phyloP scores from a whole-genome alignment of 352 stramenopile species.

The Pythium sp. region DNA sequence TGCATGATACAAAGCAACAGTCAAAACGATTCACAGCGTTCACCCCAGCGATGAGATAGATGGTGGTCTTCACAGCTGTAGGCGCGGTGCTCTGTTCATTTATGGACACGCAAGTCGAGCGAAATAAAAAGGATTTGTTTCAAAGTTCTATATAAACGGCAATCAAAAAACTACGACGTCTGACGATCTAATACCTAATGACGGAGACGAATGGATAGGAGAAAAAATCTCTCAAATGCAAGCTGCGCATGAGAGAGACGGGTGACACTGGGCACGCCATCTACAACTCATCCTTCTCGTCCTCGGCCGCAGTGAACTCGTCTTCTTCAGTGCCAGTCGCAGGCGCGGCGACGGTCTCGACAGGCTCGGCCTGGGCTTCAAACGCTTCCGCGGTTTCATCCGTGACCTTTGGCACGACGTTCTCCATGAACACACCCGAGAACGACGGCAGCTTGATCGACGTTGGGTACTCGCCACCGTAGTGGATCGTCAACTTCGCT shows the following conservation, averaged over 20 bases:
- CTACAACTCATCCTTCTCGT: slow-evolving; percentile 57
- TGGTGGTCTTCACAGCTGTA: no score
- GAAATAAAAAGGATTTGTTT: neutral
- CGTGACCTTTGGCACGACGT: slow-evolving; percentile 46
- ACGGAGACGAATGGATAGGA: neutral
- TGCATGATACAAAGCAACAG: no score
- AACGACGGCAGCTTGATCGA: slow-evolving; percentile 67
- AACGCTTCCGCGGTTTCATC: slow-evolving; percentile 23
- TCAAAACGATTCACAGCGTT: neutral
- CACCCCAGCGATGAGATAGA: neutral
- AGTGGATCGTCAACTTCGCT: slow-evolving; percentile 73
- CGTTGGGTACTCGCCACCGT: slow-evolving; percentile 62
- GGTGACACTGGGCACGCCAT: neutral
- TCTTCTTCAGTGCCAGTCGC: slow-evolving; percentile 28
- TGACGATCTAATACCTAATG: slow-evolving; percentile 1
- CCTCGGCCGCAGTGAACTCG: slow-evolving; percentile 50
- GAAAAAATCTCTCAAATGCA: neutral
- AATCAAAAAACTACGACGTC: slow-evolving; percentile 3
- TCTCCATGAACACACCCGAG: slow-evolving; percentile 55
- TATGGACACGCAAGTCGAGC: no score
- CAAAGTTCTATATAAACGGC: slow-evolving; percentile 4
- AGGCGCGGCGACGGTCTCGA: slow-evolving; percentile 14
- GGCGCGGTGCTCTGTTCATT: no score
- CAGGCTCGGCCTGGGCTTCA: slow-evolving; percentile 18
- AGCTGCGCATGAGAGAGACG: neutral